Conservation (phyloP, 306 rosid species). For the Urtica urens region DNA sequence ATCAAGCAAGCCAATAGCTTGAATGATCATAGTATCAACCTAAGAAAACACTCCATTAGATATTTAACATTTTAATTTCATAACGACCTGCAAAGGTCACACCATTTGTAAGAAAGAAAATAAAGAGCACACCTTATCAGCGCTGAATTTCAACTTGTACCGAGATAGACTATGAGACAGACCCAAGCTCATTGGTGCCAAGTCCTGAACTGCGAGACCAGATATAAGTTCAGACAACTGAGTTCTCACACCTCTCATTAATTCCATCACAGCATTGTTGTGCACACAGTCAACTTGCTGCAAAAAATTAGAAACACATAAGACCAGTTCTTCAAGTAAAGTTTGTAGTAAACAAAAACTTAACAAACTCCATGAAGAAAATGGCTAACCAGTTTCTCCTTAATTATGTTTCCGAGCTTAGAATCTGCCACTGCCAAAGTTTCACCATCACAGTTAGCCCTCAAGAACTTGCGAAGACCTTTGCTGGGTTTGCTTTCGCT, state of each 20-base stretch:
- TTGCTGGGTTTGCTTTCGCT: conserved; percentile 82
- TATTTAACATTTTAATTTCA: no score
- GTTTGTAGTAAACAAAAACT: not conserved
- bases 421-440: conserved; percentile 79
- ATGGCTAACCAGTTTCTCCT: conserved; percentile 68
- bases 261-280: conserved; percentile 75
- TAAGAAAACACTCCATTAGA: conserved; percentile 12
- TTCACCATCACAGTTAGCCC: conserved; percentile 67
- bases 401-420: conserved; percentile 71
- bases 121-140: conserved; percentile 60
- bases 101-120: not conserved
- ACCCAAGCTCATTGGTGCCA: conserved; percentile 97
- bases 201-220: conserved; percentile 75
- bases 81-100: not conserved
- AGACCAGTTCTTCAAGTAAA: not conserved
- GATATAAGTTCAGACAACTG: conserved; percentile 71
- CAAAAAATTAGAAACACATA: conserved; percentile 10
- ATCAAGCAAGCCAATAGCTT: conserved; percentile 95
- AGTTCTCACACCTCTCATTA: conserved; percentile 79
- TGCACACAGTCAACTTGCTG: conserved; percentile 88
- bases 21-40: conserved; percentile 97
- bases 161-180: conserved; percentile 88
- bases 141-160: conserved; percentile 85
- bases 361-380: not conserved
- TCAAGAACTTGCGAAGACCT: conserved; percentile 78